Conservation (phyloP, 208 protist genomes). For the Trypanosoma melophagium region DNA sequence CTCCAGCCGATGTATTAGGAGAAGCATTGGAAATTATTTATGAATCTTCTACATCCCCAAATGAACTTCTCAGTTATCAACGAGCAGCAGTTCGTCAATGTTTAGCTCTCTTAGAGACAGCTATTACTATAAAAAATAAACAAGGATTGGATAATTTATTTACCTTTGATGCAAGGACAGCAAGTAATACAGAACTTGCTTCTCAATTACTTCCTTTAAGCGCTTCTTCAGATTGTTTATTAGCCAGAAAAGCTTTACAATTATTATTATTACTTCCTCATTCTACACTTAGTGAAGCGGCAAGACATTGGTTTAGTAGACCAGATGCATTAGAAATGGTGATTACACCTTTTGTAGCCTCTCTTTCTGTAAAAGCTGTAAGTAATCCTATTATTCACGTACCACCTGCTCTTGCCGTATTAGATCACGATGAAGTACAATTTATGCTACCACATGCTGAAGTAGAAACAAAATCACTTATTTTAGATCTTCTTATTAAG, state of each 20-base stretch:
- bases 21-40: conserved; percentile 57
- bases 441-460: conserved; percentile 21
- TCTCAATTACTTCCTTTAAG: conserved; percentile 51
- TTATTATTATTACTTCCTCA: conserved; percentile 59
- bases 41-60: conserved; percentile 38
- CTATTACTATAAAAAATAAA: conserved; percentile 50
- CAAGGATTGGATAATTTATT: conserved; percentile 55
- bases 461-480: conserved; percentile 58
- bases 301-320: conserved; percentile 49
- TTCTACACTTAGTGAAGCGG: conserved; percentile 51
- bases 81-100: conserved; percentile 74
- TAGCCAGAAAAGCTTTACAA: conserved; percentile 60
- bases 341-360: conserved; percentile 37
- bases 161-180: conserved; percentile 74
- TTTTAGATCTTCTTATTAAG: conserved; percentile 81
- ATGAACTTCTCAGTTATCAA: conserved; percentile 63
- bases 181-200: conserved; percentile 57
- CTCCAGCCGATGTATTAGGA: conserved; percentile 73
- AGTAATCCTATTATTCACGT: conserved; percentile 39
- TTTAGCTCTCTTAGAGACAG: conserved; percentile 57
- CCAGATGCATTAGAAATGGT: conserved; percentile 33
- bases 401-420: conserved; percentile 61
- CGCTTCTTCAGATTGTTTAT: conserved; percentile 47
- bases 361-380: conserved; percentile 21
- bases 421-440: conserved; percentile 55